Evolutionary conservation across 345 rosid species (phyloP), one percentile per base, ranked within the genome.

Genomic region (Eucalyptus tenuipes): DNA sequence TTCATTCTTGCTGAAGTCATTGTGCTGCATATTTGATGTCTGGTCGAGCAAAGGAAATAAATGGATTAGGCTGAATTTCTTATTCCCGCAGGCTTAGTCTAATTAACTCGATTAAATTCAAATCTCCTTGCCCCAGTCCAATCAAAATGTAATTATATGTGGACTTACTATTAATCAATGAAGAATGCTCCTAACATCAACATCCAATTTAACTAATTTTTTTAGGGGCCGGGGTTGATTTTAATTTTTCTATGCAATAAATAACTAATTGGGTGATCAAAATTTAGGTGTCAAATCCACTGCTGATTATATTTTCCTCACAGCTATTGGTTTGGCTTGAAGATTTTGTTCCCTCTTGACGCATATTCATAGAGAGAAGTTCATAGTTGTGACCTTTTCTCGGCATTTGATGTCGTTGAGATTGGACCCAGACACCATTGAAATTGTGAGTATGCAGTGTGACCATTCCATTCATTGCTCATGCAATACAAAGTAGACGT

Each of bases 401-500:
- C 53, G 55, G 55, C 15, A 24, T 89, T 66, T 81, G 49, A 68
- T 87, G 85, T 47, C 92, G 94, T 98, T 96, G 94, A 93, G 98
- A 92, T 92, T 98, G 92, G 99, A 96, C 90, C 96, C 95, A 13
- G 98, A 97, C 87, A 97, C 98, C 52, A 95, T 97, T 86, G 99
- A 96, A 53, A 94, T 97, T 87, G 93, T 94, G 22, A 95, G 95
- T 88, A 95, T 95, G 22, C 93, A 94, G 71, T 96, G 98, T 93
- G 98, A 97, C 91, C 99, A 97, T 92, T 97, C 99, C 27, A 96
- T 96, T 93, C 97, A 95, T 68, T 98, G 99, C 89, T 93, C 95
- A 6, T 93, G 99, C 91, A 93, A 95, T 91, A 94, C 98, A 10
- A 96, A 97, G 88, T 96, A 98, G 99, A 97, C 98, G 33, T 93